A percentile compares a stretch with the other conserved stretches of the same genome.
Evolutionary conservation across 169 alveolate species (phyloP).

Genomic region (Plasmodium adleri): DNA sequence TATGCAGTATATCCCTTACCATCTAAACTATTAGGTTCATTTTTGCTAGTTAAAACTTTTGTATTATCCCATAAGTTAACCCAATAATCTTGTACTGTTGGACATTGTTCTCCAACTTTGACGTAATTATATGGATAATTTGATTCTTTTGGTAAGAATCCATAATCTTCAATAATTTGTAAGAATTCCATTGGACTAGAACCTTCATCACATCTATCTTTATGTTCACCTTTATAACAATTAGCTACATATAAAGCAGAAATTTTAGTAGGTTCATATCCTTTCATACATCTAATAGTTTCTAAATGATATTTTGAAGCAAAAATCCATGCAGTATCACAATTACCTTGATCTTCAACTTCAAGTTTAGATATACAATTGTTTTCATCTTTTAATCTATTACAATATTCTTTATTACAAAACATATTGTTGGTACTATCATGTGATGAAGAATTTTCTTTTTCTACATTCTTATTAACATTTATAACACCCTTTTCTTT

Average conservation of each 20-base stretch:
- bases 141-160: slow-evolving; percentile 1
- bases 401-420: slow-evolving; percentile 10
- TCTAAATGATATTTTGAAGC: slow-evolving; percentile 6
- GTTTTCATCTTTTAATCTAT: not conserved
- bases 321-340: slow-evolving; percentile 13
- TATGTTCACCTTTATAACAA: not conserved
- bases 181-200: not conserved
- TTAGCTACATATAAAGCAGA: slow-evolving; percentile 10
- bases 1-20: slow-evolving; percentile 4
- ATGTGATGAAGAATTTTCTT: not conserved
- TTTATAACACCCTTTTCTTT: not conserved
- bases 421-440: not conserved
- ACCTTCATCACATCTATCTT: not conserved
- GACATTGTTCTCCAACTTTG: slow-evolving; percentile 10
- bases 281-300: slow-evolving; percentile 17
- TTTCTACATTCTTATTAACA: not conserved
- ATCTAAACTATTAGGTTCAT: not conserved
- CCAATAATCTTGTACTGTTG: not conserved
- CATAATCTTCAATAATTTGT: not conserved
- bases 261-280: not conserved
- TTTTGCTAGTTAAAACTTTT: not conserved
- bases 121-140: not conserved
- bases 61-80: not conserved
- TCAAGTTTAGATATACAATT: not conserved
- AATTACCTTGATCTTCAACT: slow-evolving; percentile 9